Evolutionary conservation across 345 rosid species (phyloP).

Genomic region (Eucalyptus polyanthemos): DNA sequence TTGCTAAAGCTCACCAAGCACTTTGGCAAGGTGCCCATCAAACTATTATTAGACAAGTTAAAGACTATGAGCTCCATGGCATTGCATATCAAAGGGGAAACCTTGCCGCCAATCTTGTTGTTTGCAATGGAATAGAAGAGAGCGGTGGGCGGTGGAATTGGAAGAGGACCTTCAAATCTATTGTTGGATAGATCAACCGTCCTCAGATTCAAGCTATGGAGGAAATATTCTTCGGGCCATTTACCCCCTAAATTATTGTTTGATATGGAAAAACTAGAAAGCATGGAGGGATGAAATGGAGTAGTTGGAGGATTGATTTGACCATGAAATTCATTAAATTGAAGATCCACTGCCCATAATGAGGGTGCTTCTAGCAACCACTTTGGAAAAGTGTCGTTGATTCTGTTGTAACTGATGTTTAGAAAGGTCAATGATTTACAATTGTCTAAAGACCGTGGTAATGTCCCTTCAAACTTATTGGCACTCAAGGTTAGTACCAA

Average conservation of each 20-base stretch:
- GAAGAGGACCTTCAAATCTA: not conserved
- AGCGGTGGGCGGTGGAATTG: not conserved
- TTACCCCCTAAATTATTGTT: not conserved
- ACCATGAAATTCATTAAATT: not conserved
- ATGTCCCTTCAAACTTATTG: not conserved
- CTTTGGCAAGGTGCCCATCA: not conserved
- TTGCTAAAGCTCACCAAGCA: not conserved
- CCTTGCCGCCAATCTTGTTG: not conserved
- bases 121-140: not conserved
- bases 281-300: not conserved
- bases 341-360: fast-evolving
- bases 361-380: not conserved
- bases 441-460: not conserved
- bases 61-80: not conserved
- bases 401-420: not conserved
- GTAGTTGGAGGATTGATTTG: not conserved
- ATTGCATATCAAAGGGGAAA: not conserved
- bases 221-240: not conserved
- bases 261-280: not conserved
- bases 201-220: not conserved
- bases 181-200: not conserved
- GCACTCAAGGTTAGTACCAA: not conserved
- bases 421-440: not conserved
- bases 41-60: not conserved
- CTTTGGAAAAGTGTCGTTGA: not conserved